These are phyloP conservation scores for Metschnikowia lochheadii DNA, from an alignment of 805 yeast species.

Conservation along the genomic window DNA sequence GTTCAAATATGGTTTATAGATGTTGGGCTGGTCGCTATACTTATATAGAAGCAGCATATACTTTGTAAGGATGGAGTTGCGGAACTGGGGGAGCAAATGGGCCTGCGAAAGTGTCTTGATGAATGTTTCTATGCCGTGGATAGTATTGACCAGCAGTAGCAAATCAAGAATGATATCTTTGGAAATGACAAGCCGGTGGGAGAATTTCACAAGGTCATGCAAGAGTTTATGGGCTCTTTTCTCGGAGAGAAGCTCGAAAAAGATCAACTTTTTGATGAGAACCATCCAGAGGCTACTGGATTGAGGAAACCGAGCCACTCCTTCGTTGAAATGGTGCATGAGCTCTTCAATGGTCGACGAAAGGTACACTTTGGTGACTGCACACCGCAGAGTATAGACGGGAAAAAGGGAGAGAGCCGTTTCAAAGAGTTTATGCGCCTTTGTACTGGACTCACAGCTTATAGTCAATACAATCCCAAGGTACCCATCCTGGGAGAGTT, in stretches of 20 bases:
- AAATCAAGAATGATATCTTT: slow-evolving; percentile 30
- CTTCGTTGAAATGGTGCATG: slow-evolving; percentile 30
- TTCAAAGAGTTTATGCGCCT: slow-evolving; percentile 25
- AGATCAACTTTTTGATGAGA: slow-evolving; percentile 29
- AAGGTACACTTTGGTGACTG: slow-evolving; percentile 25
- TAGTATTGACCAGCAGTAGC: slow-evolving; percentile 26
- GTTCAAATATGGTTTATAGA: slow-evolving; percentile 15
- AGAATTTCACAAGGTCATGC: slow-evolving; percentile 21
- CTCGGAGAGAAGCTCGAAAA: slow-evolving; percentile 31
- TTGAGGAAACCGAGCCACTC: slow-evolving; percentile 20
- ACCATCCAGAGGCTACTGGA: slow-evolving; percentile 34
- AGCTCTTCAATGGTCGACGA: slow-evolving; percentile 34
- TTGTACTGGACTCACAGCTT: slow-evolving; percentile 19
- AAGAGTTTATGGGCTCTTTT: slow-evolving; percentile 26
- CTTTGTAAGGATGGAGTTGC: slow-evolving; percentile 24
- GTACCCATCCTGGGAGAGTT: slow-evolving; percentile 27
- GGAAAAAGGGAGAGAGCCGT: slow-evolving; percentile 25
- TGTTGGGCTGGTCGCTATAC: slow-evolving; percentile 11
- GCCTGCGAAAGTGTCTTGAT: slow-evolving; percentile 12
- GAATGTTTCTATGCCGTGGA: slow-evolving; percentile 22
- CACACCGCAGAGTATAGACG: slow-evolving; percentile 22
- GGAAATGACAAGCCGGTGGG: slow-evolving; percentile 24
- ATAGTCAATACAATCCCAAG: slow-evolving; percentile 37
- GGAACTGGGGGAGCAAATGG: slow-evolving; percentile 14
- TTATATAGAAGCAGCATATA: slow-evolving; percentile 21